These are phyloP conservation scores for Candida wancherniae DNA, from an alignment of 805 yeast species.

Conservation along the genomic window DNA sequence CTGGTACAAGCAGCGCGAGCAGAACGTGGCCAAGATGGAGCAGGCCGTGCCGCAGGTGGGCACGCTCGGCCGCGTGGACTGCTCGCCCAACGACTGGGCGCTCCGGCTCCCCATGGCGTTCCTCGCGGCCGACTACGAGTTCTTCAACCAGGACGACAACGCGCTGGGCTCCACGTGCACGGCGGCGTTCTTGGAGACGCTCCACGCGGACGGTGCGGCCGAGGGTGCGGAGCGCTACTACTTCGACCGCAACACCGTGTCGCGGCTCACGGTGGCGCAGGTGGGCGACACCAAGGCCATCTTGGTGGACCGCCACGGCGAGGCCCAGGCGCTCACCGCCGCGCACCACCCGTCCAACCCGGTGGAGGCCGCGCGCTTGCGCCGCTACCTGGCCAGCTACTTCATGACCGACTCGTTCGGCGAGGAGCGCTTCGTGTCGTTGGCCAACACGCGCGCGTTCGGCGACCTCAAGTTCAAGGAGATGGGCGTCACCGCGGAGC, in stretches of 20 bases:
- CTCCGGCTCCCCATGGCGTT: slow-evolving; percentile 61
- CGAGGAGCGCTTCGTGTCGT: slow-evolving; percentile 73
- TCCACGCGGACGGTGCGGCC: slow-evolving; percentile 28
- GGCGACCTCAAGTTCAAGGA: slow-evolving; percentile 82
- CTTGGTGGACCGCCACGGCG: slow-evolving; percentile 75
- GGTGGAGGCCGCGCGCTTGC: slow-evolving; percentile 66
- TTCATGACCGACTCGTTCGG: slow-evolving; percentile 90
- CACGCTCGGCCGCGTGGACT: slow-evolving; percentile 12
- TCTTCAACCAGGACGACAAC: slow-evolving; percentile 36
- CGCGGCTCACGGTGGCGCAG: slow-evolving; percentile 76
- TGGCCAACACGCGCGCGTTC: slow-evolving; percentile 90
- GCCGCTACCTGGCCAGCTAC: slow-evolving; percentile 54
- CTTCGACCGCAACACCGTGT: slow-evolving; percentile 62
- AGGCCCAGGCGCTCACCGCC: slow-evolving; percentile 71
- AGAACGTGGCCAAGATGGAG: slow-evolving; percentile 25
- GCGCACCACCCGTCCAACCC: slow-evolving; percentile 87
- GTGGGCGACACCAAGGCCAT: slow-evolving; percentile 90
- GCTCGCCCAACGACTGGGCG: slow-evolving; percentile 48
- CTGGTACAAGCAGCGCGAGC: slow-evolving; percentile 49
- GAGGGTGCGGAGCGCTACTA: slow-evolving; percentile 38
- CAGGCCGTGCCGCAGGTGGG: slow-evolving; percentile 14
- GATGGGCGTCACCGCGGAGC: slow-evolving; percentile 87
- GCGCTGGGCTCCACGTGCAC: slow-evolving; percentile 73
- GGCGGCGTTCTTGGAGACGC: slow-evolving; percentile 52
- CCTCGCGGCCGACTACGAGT: slow-evolving; percentile 61